Conservation (phyloP, 768 basidiomycete genomes). For the Hygrocybe punicea region DNA sequence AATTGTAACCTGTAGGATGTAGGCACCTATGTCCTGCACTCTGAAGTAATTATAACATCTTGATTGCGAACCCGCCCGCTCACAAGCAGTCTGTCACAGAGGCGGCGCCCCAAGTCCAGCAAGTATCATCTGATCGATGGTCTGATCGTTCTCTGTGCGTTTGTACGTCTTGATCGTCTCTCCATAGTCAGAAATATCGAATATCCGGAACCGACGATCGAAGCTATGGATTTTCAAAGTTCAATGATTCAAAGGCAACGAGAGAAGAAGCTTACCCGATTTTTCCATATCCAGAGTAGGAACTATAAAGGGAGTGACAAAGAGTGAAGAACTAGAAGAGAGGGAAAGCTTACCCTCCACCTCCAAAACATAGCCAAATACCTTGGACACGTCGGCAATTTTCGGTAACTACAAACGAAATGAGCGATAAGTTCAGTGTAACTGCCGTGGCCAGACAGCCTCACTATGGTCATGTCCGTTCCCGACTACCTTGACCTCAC, state of each 20-base stretch:
- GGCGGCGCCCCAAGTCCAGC: slow-evolving; percentile 39
- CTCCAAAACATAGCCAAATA: slow-evolving; percentile 90
- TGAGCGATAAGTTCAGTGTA: slow-evolving; percentile 12
- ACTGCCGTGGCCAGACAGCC: slow-evolving; percentile 19
- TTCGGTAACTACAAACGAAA: slow-evolving; percentile 61
- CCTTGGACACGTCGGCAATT: slow-evolving; percentile 82
- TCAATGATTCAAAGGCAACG: too few relatives aligned
- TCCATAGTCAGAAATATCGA: slow-evolving; percentile 82
- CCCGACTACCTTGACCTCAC: slow-evolving; percentile 82
- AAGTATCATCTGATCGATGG: slow-evolving; percentile 62
- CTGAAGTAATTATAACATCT: too few relatives aligned
- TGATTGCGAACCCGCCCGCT: too few relatives aligned
- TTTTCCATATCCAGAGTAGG: slow-evolving; percentile 79
- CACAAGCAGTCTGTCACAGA: neutral
- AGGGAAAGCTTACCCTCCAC: slow-evolving; percentile 59
- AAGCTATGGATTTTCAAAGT: slow-evolving; percentile 47
- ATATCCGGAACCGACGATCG: slow-evolving; percentile 87
- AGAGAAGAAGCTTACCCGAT: slow-evolving; percentile 53
- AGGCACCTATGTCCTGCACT: too few relatives aligned
- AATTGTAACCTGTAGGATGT: too few relatives aligned
- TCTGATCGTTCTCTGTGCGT: slow-evolving; percentile 65
- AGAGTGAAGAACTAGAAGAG: neutral
- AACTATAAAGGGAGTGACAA: slow-evolving; percentile 38
- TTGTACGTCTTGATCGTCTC: slow-evolving; percentile 91
- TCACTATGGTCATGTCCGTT: slow-evolving; percentile 89